Conservation (phyloP, 2,329 filamentous ascomycete genomes). For the Cladorrhinum sp. region DNA sequence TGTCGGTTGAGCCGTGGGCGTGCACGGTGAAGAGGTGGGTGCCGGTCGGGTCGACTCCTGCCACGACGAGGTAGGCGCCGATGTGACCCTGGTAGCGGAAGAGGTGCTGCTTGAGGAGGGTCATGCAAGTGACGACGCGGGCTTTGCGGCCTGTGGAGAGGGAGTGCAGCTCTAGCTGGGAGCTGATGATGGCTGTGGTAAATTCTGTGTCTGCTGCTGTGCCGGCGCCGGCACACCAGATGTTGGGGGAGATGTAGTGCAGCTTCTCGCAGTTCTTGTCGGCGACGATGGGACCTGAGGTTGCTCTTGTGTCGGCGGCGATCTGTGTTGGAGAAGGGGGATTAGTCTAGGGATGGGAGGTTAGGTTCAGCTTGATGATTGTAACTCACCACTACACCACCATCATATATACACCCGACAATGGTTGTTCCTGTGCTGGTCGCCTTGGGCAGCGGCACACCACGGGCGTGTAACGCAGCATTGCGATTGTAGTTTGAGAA, state of each 20-base stretch:
- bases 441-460: constrained; percentile 92
- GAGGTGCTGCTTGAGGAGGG: constrained; percentile 97
- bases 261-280: constrained; percentile 99
- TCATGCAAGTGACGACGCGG: constrained; percentile 98
- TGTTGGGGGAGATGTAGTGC: constrained; percentile 97
- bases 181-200: constrained; percentile 97
- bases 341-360: neutral
- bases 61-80: constrained; percentile 95
- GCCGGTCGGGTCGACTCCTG: constrained; percentile 93
- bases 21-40: constrained; percentile 96
- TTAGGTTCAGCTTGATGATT: neutral
- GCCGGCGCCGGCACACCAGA: constrained; percentile 98
- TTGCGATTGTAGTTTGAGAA: constrained; percentile 99
- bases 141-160: constrained; percentile 95
- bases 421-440: constrained; percentile 99
- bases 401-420: constrained; percentile 94
- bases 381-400: constrained; percentile 82
- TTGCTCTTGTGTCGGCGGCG: constrained; percentile 96
- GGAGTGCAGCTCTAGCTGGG: constrained; percentile 94
- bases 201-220: constrained; percentile 99
- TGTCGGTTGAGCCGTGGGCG: constrained; percentile 96
- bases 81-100: constrained; percentile 98
- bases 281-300: constrained; percentile 94
- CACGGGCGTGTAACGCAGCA: constrained; percentile 87
- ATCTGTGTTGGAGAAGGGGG: constrained; percentile 54